Evolutionary conservation across 129 eudicot species (phyloP), one percentile per base, ranked within the genome.

Genomic region (Arctium minus): DNA sequence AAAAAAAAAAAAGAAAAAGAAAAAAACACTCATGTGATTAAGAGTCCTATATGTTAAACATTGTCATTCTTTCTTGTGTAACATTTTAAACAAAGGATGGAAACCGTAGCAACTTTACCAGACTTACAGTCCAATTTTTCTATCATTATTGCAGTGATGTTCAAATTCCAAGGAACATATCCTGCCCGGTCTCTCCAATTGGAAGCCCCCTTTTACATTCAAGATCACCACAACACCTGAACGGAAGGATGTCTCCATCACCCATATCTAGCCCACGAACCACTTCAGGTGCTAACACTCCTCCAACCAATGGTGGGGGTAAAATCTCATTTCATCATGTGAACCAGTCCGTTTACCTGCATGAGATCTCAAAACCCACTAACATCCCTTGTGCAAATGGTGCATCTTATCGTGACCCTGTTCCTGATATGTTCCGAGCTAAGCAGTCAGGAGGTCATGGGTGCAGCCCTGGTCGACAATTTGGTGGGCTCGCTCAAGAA

Each of bases 151-250:
- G 81, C 93, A 96, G 99, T 83, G 98, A 91, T 75, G 85, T 91
- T 46, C 92, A 90, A 72, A 89, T 87, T 65, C 89, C 95, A 27
- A 87, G 98, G 81, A 91, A 95, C 82, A 86, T 95, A 76, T 95
- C 99, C 4, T 93, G 98, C 78, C 99, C 99, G 0, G 99, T 96
- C 69, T 96, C 99, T 78, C 99, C 99, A 80, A 93, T 96, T 10
- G 98, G 99, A 64, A 96, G 99, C 80, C 98, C 99, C 8, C 92
- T 96, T 72, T 73, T 91, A 76, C 89, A 91, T 77, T 81, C 98
- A 81, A 81, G 97, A 81, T 93, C 97, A 70, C 97, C 98, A 32
- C 99, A 89, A 73, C 97, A 96, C 81, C 73, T 91, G 13, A 93
- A 83, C 39, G 98, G 98, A 37, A 83, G 90, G 85, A 81, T 93